phyloP scores from a whole-genome alignment of 2,329 filamentous ascomycete species.

The Colletotrichum paranaense region DNA sequence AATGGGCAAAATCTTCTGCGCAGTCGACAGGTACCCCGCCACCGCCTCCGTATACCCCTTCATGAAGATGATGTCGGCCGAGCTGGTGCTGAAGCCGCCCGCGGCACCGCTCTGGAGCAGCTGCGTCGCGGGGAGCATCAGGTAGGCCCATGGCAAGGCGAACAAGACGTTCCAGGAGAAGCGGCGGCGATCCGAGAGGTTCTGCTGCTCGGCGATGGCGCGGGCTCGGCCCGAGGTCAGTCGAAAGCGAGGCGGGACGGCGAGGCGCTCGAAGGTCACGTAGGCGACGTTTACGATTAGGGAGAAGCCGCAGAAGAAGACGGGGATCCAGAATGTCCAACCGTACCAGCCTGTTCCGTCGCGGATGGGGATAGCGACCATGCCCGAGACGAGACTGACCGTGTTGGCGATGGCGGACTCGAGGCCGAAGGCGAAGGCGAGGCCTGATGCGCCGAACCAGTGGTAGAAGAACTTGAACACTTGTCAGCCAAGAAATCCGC shows the following conservation, averaged over 20 bases:
- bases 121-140: constrained; percentile 40
- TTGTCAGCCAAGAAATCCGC: no score
- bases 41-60: constrained; percentile 39
- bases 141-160: constrained; percentile 37
- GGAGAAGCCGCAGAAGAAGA: constrained; percentile 37
- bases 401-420: constrained; percentile 39
- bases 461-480: constrained; percentile 39
- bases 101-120: constrained; percentile 39
- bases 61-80: constrained; percentile 41
- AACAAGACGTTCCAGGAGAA: constrained; percentile 38
- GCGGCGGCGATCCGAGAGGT: constrained; percentile 21
- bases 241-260: constrained; percentile 24
- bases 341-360: constrained; percentile 40
- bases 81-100: constrained; percentile 35
- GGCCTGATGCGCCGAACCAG: constrained; percentile 39
- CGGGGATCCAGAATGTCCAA: constrained; percentile 41
- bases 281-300: constrained; percentile 38
- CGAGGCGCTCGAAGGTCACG: constrained; percentile 37
- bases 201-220: constrained; percentile 25
- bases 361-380: constrained; percentile 39
- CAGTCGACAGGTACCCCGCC: constrained; percentile 39
- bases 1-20: constrained; percentile 37
- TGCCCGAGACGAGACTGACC: constrained; percentile 39
- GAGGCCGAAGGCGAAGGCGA: constrained; percentile 40
- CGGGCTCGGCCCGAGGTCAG: constrained; percentile 34